A percentile compares a stretch with the other conserved stretches of the same genome.
Evolutionary conservation across 768 basidiomycete genomes (phyloP).

Genomic region (Pleurotus salmoneostramineus): DNA sequence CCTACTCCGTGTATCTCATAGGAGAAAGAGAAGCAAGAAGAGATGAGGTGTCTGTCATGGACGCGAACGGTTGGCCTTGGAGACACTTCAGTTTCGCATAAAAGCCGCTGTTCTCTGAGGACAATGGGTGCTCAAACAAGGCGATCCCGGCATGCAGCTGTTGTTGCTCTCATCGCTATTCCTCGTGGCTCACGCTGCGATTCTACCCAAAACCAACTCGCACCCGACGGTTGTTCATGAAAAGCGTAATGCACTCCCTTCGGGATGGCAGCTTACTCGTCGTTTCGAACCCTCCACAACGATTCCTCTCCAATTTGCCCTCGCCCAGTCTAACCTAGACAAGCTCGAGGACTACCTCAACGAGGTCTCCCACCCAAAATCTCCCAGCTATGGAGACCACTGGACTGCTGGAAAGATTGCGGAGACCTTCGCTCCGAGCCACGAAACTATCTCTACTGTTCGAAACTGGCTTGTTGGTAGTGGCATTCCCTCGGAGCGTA

Average conservation of each 20-base stretch:
- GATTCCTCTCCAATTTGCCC: slow-evolving; percentile 45
- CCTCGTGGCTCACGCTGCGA: slow-evolving; percentile 3
- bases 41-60: too few species aligned
- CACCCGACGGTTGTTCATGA: slow-evolving; percentile 37
- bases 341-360: slow-evolving; percentile 40
- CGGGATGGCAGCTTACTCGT: slow-evolving; percentile 36
- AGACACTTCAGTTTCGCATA: not conserved
- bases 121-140: not conserved
- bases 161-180: slow-evolving; percentile 1
- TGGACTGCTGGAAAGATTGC: slow-evolving; percentile 40
- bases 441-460: slow-evolving; percentile 37
- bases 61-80: not conserved
- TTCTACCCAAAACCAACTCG: slow-evolving; percentile 14
- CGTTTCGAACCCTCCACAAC: slow-evolving; percentile 27
- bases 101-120: not conserved
- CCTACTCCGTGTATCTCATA: too few species aligned
- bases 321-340: slow-evolving; percentile 42
- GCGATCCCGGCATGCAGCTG: not conserved
- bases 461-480: slow-evolving; percentile 36
- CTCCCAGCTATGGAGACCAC: slow-evolving; percentile 46
- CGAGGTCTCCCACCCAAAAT: slow-evolving; percentile 48
- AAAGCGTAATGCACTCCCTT: slow-evolving; percentile 31
- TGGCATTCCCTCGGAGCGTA: slow-evolving; percentile 34
- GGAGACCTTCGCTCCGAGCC: slow-evolving; percentile 40
- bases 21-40: too few species aligned